Conservation (phyloP, 768 basidiomycete genomes). For the Macrolepiota fuliginosa region DNA sequence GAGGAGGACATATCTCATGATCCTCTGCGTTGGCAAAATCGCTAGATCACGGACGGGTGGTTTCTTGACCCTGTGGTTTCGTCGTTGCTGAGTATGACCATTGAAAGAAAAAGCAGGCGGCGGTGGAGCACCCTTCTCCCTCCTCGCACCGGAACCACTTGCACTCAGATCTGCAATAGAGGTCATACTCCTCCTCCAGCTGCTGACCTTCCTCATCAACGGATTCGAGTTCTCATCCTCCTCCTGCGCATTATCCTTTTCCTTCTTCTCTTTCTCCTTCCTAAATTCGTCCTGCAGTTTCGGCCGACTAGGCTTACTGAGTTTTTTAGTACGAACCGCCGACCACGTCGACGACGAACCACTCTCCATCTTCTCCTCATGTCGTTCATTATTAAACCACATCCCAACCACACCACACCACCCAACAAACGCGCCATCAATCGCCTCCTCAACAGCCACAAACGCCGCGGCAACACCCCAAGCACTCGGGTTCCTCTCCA, state of each 20-base stretch:
- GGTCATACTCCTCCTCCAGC: slow-evolving; percentile 25
- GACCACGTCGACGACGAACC: neutral
- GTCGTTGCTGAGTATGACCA: neutral
- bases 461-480: slow-evolving; percentile 65
- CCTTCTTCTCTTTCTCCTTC: neutral
- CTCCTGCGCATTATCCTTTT: slow-evolving; percentile 1
- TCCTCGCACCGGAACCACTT: slow-evolving; percentile 4
- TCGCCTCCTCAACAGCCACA: slow-evolving; percentile 45
- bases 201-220: slow-evolving; percentile 15
- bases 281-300: neutral
- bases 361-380: neutral
- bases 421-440: slow-evolving; percentile 54
- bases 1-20: slow-evolving; percentile 65
- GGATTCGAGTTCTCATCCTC: neutral
- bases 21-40: slow-evolving; percentile 62
- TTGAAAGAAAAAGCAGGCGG: neutral
- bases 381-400: slow-evolving; percentile 31
- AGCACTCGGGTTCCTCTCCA: slow-evolving; percentile 60
- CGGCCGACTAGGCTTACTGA: slow-evolving; percentile 1
- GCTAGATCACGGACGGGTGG: slow-evolving; percentile 56
- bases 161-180: slow-evolving; percentile 14
- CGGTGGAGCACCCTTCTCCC: neutral
- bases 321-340: neutral
- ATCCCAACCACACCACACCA: slow-evolving; percentile 59
- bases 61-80: slow-evolving; percentile 13